Evolutionary conservation across 2,329 filamentous ascomycete genomes (phyloP).

Genomic region (Pseudogymnoascus sp.): DNA sequence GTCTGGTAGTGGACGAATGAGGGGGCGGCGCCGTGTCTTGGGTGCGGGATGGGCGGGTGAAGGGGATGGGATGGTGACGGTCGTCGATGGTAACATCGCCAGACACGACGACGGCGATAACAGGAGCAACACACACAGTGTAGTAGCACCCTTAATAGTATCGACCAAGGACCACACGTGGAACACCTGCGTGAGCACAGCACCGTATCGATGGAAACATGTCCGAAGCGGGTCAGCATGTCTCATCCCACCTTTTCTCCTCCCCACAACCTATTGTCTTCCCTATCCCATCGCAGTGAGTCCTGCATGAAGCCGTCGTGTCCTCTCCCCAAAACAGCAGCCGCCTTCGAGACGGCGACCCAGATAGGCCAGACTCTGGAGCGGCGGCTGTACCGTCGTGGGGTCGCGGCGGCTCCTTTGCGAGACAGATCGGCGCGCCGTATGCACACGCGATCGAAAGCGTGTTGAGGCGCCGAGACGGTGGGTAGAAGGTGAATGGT

Average conservation of each 20-base stretch:
- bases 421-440: not conserved
- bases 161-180: not conserved
- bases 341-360: not conserved
- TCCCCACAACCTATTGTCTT: not conserved
- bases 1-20: not conserved
- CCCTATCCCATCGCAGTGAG: not conserved
- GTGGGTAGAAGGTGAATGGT: not conserved
- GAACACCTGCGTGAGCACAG: not conserved
- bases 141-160: not conserved
- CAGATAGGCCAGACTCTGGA: not conserved
- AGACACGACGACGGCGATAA: not conserved
- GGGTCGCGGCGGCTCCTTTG: not conserved
- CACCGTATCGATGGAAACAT: not conserved
- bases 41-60: not conserved
- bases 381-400: not conserved
- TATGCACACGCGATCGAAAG: slow-evolving; percentile 5
- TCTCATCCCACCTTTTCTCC: not conserved
- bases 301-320: not conserved
- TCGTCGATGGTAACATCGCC: not conserved
- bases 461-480: slow-evolving; percentile 5
- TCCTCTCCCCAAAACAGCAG: not conserved
- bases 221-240: not conserved
- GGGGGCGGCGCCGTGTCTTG: not conserved
- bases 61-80: not conserved
- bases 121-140: not conserved